Evolutionary conservation across 805 yeast genomes (phyloP), one percentile per base, ranked within the genome.

Genomic region (Huiozyma naganishii): DNA sequence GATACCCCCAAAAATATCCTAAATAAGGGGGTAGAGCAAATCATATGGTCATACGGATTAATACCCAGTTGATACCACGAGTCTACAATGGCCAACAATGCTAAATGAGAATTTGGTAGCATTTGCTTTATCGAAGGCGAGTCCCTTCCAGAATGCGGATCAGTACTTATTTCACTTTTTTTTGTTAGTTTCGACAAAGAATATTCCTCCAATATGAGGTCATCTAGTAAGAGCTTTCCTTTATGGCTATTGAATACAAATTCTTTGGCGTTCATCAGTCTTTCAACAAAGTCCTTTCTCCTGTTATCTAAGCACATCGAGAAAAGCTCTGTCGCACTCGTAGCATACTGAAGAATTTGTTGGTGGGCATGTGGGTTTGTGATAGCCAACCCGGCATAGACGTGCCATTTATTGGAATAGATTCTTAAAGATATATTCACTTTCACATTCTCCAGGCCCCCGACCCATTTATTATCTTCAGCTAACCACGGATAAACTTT

Each of bases 391-490:
- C 98, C 98, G 5, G 97, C 97, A 58, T 92, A 92, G 29, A 92
- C 97, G 61, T 92, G 98, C 95, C 96, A 92, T 64, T 89, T 88
- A 64, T 89, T 92, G 12, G 95, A 79, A 62, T 73, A 92, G 41
- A 92, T 92, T 49, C 98, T 71, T 59, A 92, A 66, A 1, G 97
- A 83, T 30, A 92, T 88, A 60, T 92, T 92, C 58, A 89, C 84
- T 55, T 92, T 92, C 11, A 95, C 97, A 60, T 92, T 90, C 61
- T 92, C 98, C 39, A 92, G 70, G 1, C 98, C 97, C 10, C 97
- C 97, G 27, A 78, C 67, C 90, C 95, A 88, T 57, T 81, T 77
- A 36, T 58, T 54, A 6, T 46, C 42, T 13, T 56, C 58, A n/a
- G 49, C 42, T 23, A 65, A 64, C 98, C 98, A 92, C 0, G 98